These are phyloP conservation scores for Teratosphaeria pseudoeucalypti DNA, from an alignment of 2,329 filamentous ascomycete species.

Conservation along the genomic window DNA sequence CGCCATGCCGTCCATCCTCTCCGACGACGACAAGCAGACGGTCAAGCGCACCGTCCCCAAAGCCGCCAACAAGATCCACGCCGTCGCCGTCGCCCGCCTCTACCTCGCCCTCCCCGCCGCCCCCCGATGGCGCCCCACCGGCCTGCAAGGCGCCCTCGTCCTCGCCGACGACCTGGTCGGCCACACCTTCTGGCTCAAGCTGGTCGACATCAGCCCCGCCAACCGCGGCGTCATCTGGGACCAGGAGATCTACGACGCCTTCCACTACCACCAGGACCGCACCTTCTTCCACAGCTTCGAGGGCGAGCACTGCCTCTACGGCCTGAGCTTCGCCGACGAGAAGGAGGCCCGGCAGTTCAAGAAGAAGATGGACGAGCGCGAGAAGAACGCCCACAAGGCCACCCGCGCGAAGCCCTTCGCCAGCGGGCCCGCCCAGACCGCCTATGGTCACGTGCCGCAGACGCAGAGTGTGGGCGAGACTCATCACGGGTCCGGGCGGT, in stretches of 20 bases:
- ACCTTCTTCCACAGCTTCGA: conserved; percentile 98
- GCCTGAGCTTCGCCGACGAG: conserved; percentile 86
- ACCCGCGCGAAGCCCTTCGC: conserved; percentile 42
- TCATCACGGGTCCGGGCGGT: conserved; percentile 6
- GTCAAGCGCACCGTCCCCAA: conserved; percentile 93
- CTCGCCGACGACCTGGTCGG: conserved; percentile 90
- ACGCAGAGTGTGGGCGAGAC: conserved; percentile 5
- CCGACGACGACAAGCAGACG: conserved; percentile 88
- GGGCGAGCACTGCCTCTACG: conserved; percentile 82
- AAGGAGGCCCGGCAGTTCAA: conserved; percentile 95
- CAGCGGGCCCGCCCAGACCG: conserved; percentile 13
- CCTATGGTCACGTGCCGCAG: conserved; percentile 9
- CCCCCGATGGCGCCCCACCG: conserved; percentile 85
- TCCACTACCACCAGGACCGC: conserved; percentile 90
- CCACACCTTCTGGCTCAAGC: conserved; percentile 92
- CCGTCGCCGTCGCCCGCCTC: conserved; percentile 83
- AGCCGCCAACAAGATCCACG: conserved; percentile 92
- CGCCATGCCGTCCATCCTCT: conserved; percentile 48
- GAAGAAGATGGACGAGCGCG: conserved; percentile 92
- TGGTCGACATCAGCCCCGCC: conserved; percentile 86
- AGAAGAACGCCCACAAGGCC: conserved; percentile 88
- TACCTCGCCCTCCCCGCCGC: conserved; percentile 85
- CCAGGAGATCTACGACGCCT: conserved; percentile 93
- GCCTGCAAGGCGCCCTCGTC: conserved; percentile 81
- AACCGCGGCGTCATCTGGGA: conserved; percentile 88